phyloP scores from a whole-genome alignment of 2,329 filamentous ascomycete species.

The Calycina marina region DNA sequence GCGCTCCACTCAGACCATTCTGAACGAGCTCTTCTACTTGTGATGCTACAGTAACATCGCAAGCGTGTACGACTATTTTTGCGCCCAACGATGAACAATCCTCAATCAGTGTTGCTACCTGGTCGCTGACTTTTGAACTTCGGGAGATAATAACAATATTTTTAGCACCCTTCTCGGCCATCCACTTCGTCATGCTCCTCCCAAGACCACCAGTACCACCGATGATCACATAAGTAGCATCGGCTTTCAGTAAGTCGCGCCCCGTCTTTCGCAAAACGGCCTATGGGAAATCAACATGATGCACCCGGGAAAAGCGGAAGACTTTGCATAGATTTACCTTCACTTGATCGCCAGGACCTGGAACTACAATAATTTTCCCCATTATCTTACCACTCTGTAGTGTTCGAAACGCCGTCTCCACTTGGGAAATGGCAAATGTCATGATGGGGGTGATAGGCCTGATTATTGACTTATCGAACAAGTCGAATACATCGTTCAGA shows the following conservation, averaged over 20 bases:
- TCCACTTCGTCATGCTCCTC: not conserved
- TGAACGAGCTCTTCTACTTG: not conserved
- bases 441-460: not conserved
- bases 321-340: not conserved
- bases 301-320: not conserved
- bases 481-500: not conserved
- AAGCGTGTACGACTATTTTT: not conserved
- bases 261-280: not conserved
- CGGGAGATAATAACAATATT: slow-evolving; percentile 1
- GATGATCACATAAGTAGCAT: not conserved
- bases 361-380: not conserved
- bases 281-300: not conserved
- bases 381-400: not conserved
- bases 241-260: not conserved
- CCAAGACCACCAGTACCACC: slow-evolving; percentile 1
- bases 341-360: not conserved
- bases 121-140: not conserved
- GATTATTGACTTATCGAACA: not conserved
- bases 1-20: slow-evolving; percentile 7
- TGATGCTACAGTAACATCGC: not conserved
- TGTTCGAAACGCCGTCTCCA: not conserved
- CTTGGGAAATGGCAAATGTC: not conserved
- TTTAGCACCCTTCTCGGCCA: not conserved
- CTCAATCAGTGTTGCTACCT: not conserved
- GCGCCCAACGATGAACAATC: not conserved